Percentiles rank a stretch among this genome's conserved stretches.
Conservation (phyloP, 306 rosid genomes). For the Malus asiatica region DNA sequence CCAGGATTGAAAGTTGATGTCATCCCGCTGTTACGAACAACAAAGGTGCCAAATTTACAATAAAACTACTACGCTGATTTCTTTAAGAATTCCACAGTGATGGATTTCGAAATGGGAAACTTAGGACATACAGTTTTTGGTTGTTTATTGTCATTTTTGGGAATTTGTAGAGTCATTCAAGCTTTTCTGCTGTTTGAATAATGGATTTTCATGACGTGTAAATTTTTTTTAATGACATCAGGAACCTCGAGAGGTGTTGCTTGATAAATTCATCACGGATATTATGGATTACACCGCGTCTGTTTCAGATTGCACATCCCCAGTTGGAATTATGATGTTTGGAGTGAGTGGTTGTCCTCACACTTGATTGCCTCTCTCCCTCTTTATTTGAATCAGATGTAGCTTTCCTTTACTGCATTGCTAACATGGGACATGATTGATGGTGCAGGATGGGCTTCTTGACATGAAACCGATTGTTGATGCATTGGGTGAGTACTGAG, state of each 20-base stretch:
- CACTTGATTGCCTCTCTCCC: neutral
- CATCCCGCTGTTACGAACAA: slow-evolving; percentile 34
- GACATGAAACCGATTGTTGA: slow-evolving; percentile 35
- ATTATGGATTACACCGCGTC: slow-evolving; percentile 30
- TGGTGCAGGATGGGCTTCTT: slow-evolving; percentile 28
- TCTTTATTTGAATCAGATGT: neutral
- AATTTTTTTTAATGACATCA: neutral
- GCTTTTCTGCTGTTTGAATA: slow-evolving; percentile 1
- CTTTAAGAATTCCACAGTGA: neutral
- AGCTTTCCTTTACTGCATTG: neutral
- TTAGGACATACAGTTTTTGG: neutral
- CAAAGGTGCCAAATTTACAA: slow-evolving; percentile 24
- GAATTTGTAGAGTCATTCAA: neutral
- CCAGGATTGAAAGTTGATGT: slow-evolving; percentile 71
- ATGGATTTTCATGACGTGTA: neutral
- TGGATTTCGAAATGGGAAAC: neutral
- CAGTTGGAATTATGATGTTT: slow-evolving; percentile 39
- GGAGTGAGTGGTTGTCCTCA: slow-evolving; percentile 37
- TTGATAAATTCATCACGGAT: slow-evolving; percentile 24
- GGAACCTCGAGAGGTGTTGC: slow-evolving; percentile 10
- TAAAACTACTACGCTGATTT: neutral
- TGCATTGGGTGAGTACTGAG: slow-evolving; percentile 33
- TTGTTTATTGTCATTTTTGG: neutral
- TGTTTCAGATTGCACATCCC: slow-evolving; percentile 33
- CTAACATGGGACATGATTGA: slow-evolving; percentile 3